Evolutionary conservation across 306 rosid genomes (phyloP), one percentile per base, ranked within the genome.

Genomic region (Herpetospermum pedunculosum): DNA sequence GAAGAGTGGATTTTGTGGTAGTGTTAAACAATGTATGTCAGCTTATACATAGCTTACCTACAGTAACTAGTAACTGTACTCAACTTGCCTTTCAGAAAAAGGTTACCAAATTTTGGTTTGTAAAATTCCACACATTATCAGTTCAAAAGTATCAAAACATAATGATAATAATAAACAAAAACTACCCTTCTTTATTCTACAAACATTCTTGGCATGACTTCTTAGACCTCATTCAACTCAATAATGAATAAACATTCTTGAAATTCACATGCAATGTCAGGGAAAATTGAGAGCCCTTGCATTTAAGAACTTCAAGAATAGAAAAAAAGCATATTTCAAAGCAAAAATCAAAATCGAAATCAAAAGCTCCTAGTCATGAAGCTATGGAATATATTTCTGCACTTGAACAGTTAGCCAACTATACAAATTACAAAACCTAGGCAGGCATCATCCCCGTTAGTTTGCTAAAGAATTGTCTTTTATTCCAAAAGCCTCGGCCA

Each of bases 401-500:
- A 49, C 83, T 76, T 72, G 2, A 38, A 68, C 53, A 70, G 43
- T 18, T 47, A 28, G 26, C 74, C 54, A 43, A 70, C 74, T 47
- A 30, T 70, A 70, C 41, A 47, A 28, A 46, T 44, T 44, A 69
- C 55, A 69, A 44, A 68, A 44, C n/a, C 74, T 44, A 68, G 38
- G 37, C 29, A 35, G 9, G 9, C 47, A 9, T 0, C 30, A 32
- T 32, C 35, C 16, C 47, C 25, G 53, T 43, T 23, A 41, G 73
- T 69, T 69, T 41, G 23, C 73, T 28, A 29, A 26, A 29, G 96
- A 58, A 0, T 87, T 49, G 0, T 81, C 89, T 28, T 80, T 75
- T 75, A 84, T 75, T 81, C 85, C 93, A 52, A 89, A 89, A 55
- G 97, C 96, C 11, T 90, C 92, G 12, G 90, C 97, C 80, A 93